Evolutionary conservation across 495 filamentous ascomycete species (phyloP).

Genomic region (Peziza echinospora): DNA sequence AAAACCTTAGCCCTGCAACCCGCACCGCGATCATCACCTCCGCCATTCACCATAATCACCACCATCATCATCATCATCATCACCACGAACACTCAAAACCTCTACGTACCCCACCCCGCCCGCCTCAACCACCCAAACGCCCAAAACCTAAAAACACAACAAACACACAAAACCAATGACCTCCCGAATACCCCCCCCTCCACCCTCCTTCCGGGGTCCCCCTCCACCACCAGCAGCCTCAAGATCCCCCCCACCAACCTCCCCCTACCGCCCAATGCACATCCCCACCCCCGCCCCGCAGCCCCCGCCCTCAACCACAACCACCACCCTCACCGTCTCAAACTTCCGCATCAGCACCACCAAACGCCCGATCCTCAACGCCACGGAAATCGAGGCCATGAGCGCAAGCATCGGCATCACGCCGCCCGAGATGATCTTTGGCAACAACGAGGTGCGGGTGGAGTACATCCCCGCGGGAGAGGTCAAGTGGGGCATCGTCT

Average conservation of each 20-base stretch:
- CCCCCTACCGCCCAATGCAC: background rate
- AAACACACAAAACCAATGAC: too few species aligned
- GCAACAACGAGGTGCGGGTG: conserved; percentile 65
- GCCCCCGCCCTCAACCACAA: conserved; percentile 1
- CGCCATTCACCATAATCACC: too few species aligned
- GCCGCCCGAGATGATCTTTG: conserved; percentile 96
- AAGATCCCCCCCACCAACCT: background rate
- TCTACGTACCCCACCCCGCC: too few species aligned
- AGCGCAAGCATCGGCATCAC: conserved; percentile 54
- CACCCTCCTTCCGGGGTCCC: background rate
- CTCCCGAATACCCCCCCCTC: background rate
- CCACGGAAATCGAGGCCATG: conserved; percentile 75
- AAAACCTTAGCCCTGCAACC: too few species aligned
- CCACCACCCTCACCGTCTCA: conserved; percentile 15
- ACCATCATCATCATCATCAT: too few species aligned
- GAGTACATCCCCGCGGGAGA: conserved; percentile 38
- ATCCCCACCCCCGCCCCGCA: conserved; percentile 3
- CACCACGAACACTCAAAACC: too few species aligned
- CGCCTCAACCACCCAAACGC: too few species aligned
- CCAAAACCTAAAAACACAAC: too few species aligned
- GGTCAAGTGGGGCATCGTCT: conserved; percentile 51
- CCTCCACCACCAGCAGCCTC: background rate
- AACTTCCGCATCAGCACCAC: conserved; percentile 32
- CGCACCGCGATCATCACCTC: too few species aligned
- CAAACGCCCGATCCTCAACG: conserved; percentile 76